Evolutionary conservation across 441 rosid genomes (phyloP), one percentile per base, ranked within the genome.

Genomic region (Flueggea neowawraea): DNA sequence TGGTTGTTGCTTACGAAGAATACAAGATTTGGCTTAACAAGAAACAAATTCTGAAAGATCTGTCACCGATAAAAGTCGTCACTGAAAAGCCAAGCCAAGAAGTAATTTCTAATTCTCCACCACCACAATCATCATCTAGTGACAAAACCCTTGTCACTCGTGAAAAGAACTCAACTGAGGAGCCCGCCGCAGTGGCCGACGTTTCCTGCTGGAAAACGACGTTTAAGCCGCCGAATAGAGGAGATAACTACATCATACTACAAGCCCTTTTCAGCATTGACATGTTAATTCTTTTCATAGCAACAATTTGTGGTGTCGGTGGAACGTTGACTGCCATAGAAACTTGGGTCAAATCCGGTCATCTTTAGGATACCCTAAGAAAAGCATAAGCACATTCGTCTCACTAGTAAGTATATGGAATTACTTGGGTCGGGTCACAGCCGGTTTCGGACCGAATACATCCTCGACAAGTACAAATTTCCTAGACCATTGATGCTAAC

Each of bases 331-430:
- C 96, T 0, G 89, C 81, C 2, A 78, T 80, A n/a, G 96, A 90
- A 90, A 90, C 61, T 66, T 90, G 69, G 83, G 85, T 16, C 97
- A 90, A 54, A 84, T 90, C 5, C 96, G 98, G 10, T 4, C 54
- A 2, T 84, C 98, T 0, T 71, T 84, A 0, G 83, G 87, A 52
- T 89, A 92, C 63, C 88, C 90, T 10, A 73, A 65, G 59, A 69
- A 31, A 64, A 85, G 89, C 71, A 75, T 65, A 1, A 80, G 86
- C 68, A 88, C 97, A 7, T 90, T 90, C 36, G 86, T 90, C 6
- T 90, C 97, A 41, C 78, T 90, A 0, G 95, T 90, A 4, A 88
- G 97, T 64, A 88, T 90, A 69, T 90, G 97, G 97, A 90, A 90
- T 48, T 90, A 85, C 71, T 79, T 81, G 0, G 97, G 95, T 31